Base-by-base conservation (phyloP, 345 rosid genomes). In the Theobroma cacao region DNA sequence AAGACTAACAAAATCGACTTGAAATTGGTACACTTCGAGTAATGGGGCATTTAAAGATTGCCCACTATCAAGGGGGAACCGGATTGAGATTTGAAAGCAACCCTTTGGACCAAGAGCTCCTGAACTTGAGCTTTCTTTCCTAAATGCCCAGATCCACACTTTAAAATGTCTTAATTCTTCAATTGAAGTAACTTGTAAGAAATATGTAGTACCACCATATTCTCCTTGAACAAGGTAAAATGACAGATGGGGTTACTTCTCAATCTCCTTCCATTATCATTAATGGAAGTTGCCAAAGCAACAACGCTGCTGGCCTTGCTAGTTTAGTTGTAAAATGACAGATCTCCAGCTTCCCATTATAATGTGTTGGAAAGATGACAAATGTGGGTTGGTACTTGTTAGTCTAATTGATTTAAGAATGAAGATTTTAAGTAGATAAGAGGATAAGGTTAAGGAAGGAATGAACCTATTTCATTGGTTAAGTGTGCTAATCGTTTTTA, bases 161-260 rank as follows among this genome's bases (percentile, higher is more conserved):
- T 60, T 55, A 18, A 63, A 18, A 67, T 63, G 68, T 63, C 45
- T 61, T 26, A 6, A 63, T 68, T 45, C 73, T 43, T 26, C 73
- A 11, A 68, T 26, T 43, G 36, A 68, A 13, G 74, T 69, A 68
- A 68, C 34, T 45, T 68, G 55, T 26, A 45, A 28, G 56, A 15
- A 45, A 70, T 8, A 17, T 47, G 30, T 31, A 70, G 34, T 45
- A 28, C 53, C 28, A 68, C 22, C 14, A 45, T n/a, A 70, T 70
- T 28, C 26, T 40, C 41, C 6, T 70, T 17, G 58, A 43, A 15
- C 17, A 43, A 30, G 59, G 10, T 70, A 30, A 69, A 69, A 40
- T 22, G 71, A 41, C 71, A 40, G 18, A 65, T n/a, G 48, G 1
- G 71, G 5, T 66, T 40, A 40, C 31, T 66, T 40, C 8, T 62